Conservation (phyloP, 352 stramenopile species). For the Lagenidium sp. region DNA sequence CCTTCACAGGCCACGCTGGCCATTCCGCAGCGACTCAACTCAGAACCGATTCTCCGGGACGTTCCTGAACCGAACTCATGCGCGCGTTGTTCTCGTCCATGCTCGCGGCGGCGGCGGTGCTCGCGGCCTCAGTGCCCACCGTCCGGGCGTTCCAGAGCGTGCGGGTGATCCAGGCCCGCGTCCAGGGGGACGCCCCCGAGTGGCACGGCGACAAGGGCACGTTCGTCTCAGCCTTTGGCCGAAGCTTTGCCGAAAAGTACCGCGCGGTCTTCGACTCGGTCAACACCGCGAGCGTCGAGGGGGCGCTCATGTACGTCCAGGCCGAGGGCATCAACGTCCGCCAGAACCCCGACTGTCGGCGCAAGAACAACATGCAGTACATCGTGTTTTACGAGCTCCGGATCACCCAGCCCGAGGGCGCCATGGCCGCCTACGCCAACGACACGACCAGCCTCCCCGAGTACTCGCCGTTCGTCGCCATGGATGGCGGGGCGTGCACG, state of each 20-base stretch:
- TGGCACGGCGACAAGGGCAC: conserved; percentile 39
- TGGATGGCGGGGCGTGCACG: conserved; percentile 61
- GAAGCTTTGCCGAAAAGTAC: conserved; percentile 34
- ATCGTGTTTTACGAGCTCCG: conserved; percentile 80
- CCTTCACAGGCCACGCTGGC: too few relatives aligned
- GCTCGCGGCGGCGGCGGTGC: too few relatives aligned
- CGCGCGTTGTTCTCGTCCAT: too few relatives aligned
- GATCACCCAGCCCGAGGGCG: conserved; percentile 70
- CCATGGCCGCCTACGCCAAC: conserved; percentile 56
- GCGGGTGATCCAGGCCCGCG: conserved; percentile 58
- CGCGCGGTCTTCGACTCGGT: conserved; percentile 62
- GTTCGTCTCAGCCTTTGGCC: conserved; percentile 55
- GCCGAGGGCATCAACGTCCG: conserved; percentile 80
- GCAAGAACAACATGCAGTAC: conserved; percentile 79
- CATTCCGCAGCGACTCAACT: too few relatives aligned
- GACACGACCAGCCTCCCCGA: conserved; percentile 31
- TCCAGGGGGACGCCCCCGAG: conserved; percentile 55
- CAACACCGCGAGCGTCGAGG: conserved; percentile 74
- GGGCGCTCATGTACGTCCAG: conserved; percentile 84
- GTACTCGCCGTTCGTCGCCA: conserved; percentile 57
- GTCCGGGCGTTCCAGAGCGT: conserved; percentile 68
- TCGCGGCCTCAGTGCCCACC: too few relatives aligned
- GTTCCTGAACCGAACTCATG: too few relatives aligned
- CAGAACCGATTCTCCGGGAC: too few relatives aligned
- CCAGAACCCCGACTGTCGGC: conserved; percentile 44